A percentile compares a stretch with the other conserved stretches of the same genome.
Evolutionary conservation across 768 basidiomycete species (phyloP).

Genomic region (Lactarius tabidus): DNA sequence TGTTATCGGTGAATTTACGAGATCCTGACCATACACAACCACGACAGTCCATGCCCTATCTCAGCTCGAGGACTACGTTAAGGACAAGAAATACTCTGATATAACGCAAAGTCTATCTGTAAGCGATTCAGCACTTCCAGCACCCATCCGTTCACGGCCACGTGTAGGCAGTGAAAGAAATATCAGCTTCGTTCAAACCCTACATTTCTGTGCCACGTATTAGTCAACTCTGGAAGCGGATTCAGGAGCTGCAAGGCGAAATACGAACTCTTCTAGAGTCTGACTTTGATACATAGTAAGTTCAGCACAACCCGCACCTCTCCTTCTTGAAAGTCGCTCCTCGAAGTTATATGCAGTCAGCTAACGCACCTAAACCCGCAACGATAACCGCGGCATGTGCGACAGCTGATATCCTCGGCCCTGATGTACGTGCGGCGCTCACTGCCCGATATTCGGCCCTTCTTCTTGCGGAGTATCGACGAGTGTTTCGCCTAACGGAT

Average conservation of each 20-base stretch:
- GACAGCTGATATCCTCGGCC: conserved; percentile 86
- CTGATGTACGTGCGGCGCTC: conserved; percentile 74
- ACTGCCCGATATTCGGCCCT: conserved; percentile 86
- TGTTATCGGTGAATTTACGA: not conserved
- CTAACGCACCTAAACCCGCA: conserved; percentile 45
- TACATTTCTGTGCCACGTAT: conserved; percentile 76
- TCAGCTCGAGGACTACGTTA: conserved; percentile 74
- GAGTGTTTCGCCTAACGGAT: conserved; percentile 89
- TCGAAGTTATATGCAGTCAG: conserved; percentile 74
- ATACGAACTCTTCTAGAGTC: conserved; percentile 76
- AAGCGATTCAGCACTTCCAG: conserved; percentile 32
- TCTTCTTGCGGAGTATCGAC: conserved; percentile 92
- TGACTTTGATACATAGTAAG: conserved; percentile 92
- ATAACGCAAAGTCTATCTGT: conserved; percentile 80
- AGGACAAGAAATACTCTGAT: conserved; percentile 76
- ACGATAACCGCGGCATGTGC: conserved; percentile 78
- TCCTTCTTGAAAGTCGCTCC: conserved; percentile 4
- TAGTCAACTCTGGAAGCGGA: conserved; percentile 69
- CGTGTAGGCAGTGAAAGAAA: conserved; percentile 78
- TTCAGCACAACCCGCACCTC: conserved; percentile 19
- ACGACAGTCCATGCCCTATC: conserved; percentile 71
- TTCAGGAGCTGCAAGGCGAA: conserved; percentile 79
- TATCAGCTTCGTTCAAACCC: conserved; percentile 74
- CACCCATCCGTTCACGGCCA: conserved; percentile 4
- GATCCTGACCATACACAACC: not conserved